Percentiles rank a stretch among this genome's conserved stretches.
Conservation (phyloP, 2,329 filamentous ascomycete species). For the Pyricularia pennisetigena region DNA sequence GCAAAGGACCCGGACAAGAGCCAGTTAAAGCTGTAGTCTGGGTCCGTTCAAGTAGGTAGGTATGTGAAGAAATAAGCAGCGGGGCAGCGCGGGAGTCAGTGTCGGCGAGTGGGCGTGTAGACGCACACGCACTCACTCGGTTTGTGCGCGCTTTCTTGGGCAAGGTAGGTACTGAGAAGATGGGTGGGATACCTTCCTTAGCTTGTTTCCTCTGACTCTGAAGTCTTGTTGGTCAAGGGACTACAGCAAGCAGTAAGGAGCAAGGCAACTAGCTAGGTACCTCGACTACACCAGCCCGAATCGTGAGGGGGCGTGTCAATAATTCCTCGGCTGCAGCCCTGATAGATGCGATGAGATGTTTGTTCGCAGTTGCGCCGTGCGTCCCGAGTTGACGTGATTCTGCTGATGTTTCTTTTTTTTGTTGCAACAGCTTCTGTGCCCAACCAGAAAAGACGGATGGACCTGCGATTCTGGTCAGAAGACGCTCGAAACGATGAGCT, state of each 20-base stretch:
- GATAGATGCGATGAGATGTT: background rate
- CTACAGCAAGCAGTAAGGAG: background rate
- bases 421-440: background rate
- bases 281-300: background rate
- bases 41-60: background rate
- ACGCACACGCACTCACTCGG: background rate
- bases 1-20: background rate
- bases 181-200: background rate
- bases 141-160: background rate
- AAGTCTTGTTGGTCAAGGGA: background rate
- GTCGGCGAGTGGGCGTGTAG: background rate
- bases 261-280: background rate
- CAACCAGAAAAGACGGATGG: background rate
- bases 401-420: background rate
- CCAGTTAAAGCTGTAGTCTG: background rate
- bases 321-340: background rate
- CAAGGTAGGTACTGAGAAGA: background rate
- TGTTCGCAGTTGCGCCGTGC: background rate
- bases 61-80: background rate
- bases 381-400: background rate
- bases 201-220: background rate
- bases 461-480: background rate
- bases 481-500: background rate
- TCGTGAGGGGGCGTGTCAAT: background rate
- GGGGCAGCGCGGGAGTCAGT: background rate